These are phyloP conservation scores for Xylaria venustula DNA, from an alignment of 495 filamentous ascomycete species.

Conservation along the genomic window DNA sequence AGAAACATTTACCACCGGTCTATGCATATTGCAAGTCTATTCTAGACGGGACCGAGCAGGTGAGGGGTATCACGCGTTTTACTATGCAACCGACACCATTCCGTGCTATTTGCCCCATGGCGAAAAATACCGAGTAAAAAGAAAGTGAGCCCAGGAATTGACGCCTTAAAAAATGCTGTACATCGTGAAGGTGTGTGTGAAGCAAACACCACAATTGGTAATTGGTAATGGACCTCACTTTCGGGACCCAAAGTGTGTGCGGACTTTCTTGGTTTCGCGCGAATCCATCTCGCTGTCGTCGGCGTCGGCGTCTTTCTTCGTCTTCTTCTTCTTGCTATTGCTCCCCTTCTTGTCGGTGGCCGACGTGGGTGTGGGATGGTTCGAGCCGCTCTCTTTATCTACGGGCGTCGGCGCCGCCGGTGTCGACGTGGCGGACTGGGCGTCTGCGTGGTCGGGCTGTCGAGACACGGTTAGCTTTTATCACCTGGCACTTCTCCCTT, in stretches of 20 bases:
- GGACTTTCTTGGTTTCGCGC: constrained; percentile 47
- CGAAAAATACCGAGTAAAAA: background rate
- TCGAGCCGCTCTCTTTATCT: constrained; percentile 36
- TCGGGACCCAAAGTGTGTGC: constrained; percentile 50
- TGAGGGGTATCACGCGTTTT: constrained; percentile 8
- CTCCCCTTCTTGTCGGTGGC: constrained; percentile 32
- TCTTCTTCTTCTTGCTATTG: constrained; percentile 37
- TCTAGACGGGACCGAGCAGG: background rate
- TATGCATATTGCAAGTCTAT: background rate
- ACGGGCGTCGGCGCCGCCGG: constrained; percentile 50
- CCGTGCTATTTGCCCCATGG: background rate
- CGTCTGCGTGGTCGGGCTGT: constrained; percentile 41
- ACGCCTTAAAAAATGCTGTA: background rate
- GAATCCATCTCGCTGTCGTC: constrained; percentile 55
- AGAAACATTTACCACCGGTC: no score
- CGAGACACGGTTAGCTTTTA: constrained; percentile 18
- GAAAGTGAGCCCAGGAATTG: background rate
- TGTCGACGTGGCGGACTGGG: constrained; percentile 34
- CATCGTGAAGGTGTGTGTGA: constrained; percentile 1
- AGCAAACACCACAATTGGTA: background rate
- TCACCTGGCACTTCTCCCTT: background rate
- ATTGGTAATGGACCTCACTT: constrained; percentile 42
- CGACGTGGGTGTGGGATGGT: constrained; percentile 46
- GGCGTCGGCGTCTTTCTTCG: constrained; percentile 33
- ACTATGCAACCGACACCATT: background rate